Conservation (phyloP, 306 rosid genomes). For the Senna siamea region DNA sequence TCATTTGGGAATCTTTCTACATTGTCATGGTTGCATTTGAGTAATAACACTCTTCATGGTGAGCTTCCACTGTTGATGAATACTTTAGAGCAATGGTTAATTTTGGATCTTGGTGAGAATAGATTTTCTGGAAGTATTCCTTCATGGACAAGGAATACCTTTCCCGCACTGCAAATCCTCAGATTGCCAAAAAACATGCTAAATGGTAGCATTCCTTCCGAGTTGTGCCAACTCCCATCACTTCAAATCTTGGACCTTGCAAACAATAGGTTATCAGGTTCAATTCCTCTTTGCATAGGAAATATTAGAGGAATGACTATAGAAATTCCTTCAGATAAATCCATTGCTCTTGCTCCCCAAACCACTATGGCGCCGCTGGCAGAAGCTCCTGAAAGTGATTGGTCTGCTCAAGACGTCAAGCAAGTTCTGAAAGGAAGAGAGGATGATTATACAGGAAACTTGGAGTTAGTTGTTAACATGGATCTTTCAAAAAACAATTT, state of each 20-base stretch:
- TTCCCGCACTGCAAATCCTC: not conserved
- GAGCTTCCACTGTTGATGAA: not conserved
- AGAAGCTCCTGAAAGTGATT: too few species aligned
- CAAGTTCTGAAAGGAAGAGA: not conserved
- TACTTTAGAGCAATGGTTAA: not conserved
- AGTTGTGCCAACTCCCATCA: not conserved
- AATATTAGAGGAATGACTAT: conserved; percentile 1
- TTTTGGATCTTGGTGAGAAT: conserved; percentile 39
- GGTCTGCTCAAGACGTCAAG: not conserved
- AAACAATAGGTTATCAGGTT: not conserved
- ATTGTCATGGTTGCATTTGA: not conserved
- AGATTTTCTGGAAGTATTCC: conserved; percentile 33
- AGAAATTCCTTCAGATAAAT: too few species aligned
- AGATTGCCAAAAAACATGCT: conserved; percentile 20
- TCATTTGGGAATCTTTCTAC: too few species aligned
- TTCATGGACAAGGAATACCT: conserved; percentile 7
- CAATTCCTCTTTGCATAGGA: conserved; percentile 36
- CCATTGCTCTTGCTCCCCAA: too few species aligned
- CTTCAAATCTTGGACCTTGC: conserved; percentile 31
- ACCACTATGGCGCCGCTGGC: too few species aligned
- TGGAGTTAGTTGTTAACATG: not conserved
- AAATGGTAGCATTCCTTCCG: conserved; percentile 27
- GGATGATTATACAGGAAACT: not conserved
- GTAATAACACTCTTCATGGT: not conserved
- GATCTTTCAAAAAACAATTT: not conserved